Base-by-base conservation (phyloP, 805 yeast species). In the Scheffersomyces lignosus region DNA sequence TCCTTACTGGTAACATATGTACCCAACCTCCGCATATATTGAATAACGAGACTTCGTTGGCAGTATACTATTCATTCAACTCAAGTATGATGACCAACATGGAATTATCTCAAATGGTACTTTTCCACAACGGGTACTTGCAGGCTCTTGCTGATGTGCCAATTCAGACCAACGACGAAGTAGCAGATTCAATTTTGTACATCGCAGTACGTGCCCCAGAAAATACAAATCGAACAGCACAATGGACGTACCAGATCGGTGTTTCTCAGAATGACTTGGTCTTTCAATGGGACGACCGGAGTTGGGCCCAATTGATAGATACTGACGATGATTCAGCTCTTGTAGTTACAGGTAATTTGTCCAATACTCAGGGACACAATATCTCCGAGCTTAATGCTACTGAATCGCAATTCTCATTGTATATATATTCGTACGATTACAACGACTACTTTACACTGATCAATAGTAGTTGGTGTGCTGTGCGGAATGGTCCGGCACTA, bases 211-310 rank as follows among this genome's bases (percentile, higher is more conserved):
- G 59, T 20, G 70, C 73, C 9, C 73, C 74, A 5, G 59, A 66
- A 43, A 64, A 62, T 45, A 54, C 64, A 15, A 63, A 70, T 40
- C 27, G 25, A 9, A 38, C 64, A 1, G 63, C 60, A 13, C 28
- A 34, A n/a, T 83, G 90, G 90, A 45, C 66, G 5, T 85, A 81
- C 51, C 77, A 80, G 52, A 57, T 88, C 23, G 90, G 87, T 3
- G 75, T 78, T 2, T 80, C 87, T 2, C 81, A 74, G 49, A 69
- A 69, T 33, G 80, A 80, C 52, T 62, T 82, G 45, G 78, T 78
- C 1, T 83, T 76, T 48, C 87, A 82, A 52, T 83, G 87, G 85
- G 88, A 82, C 55, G 65, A 68, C 29, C 62, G 76, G 13, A 54
- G 77, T 8, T 74, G 79, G 75, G 72, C 79, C 0, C 49, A 58